Evolutionary conservation across 345 rosid genomes (phyloP), one percentile per base, ranked within the genome.

Genomic region (Hibiscus trionum): DNA sequence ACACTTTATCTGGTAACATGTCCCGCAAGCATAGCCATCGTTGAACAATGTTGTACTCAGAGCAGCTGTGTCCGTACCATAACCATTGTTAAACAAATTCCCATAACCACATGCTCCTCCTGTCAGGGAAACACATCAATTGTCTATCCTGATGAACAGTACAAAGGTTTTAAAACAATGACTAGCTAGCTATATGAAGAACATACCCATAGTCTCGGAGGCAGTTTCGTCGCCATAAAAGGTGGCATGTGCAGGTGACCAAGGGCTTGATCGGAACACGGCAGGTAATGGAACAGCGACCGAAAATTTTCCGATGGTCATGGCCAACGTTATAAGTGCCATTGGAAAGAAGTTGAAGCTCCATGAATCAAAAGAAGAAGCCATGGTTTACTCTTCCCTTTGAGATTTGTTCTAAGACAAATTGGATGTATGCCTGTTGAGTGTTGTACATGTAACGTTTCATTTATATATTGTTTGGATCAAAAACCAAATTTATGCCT

Each of bases 31-130:
- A 61, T 81, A 85, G 16, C 98, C 98, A n/a, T 83, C 78, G 77
- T 88, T 86, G 80, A 93, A 91, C 62, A 93, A 37, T 1, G 80
- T 76, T 0, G 97, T 79, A 84, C 97, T 91, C 65, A 93, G 53
- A 7, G 98, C 98, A 3, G 77, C 86, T 1, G 96, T 93, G 67
- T 80, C 76, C 19, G 88, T 89, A 3, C 90, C 90, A 19, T 89
- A 93, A 3, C 97, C 93, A 3, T 79, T 89, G 24, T 72, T 47
- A 64, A 88, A 74, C 73, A 93, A 61, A 72, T 93, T 85, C 17
- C 93, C 93, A 56, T 89, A 93, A 17, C 93, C 98, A 78, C 98
- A 93, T 44, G 97, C 97, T 46, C 98, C 97, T 61, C 97, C 98
- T 46, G 58, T 24, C n/a, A 4, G 0, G 16, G 27, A 26, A 58